These are phyloP conservation scores for Apiospora marii DNA, from an alignment of 2,329 filamentous ascomycete genomes.

Conservation along the genomic window DNA sequence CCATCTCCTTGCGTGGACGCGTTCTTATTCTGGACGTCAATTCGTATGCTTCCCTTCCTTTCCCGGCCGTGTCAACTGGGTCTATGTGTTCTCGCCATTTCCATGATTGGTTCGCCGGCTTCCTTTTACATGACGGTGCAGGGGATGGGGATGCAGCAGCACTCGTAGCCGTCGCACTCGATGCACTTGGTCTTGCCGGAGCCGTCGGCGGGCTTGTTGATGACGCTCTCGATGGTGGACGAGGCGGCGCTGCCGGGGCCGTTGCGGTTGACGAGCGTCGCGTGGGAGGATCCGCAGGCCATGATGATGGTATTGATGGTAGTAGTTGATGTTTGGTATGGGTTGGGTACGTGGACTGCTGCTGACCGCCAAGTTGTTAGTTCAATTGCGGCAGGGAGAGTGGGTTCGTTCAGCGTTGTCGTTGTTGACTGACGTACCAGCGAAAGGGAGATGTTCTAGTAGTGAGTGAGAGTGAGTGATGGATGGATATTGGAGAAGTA, in stretches of 20 bases:
- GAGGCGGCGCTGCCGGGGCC: conserved; percentile 58
- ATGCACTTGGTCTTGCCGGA: conserved; percentile 55
- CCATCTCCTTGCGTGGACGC: not conserved
- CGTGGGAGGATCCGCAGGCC: conserved; percentile 44
- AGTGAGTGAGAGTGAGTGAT: not conserved
- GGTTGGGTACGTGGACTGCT: too few relatives aligned
- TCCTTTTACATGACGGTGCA: conserved; percentile 56
- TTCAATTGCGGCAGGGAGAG: not conserved
- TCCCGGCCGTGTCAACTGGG: conserved; percentile 17
- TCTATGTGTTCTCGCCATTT: not conserved
- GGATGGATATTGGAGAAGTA: not conserved
- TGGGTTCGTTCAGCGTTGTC: not conserved
- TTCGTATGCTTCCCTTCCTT: conserved; percentile 26
- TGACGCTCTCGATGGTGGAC: conserved; percentile 57
- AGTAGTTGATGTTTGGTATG: not conserved
- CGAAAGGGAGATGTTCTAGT: not conserved
- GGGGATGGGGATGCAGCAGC: conserved; percentile 62
- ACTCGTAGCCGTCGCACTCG: conserved; percentile 59
- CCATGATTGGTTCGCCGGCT: not conserved
- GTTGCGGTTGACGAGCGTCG: conserved; percentile 48
- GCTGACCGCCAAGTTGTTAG: conserved; percentile 6
- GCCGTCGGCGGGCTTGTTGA: conserved; percentile 54
- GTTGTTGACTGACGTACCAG: conserved; percentile 9
- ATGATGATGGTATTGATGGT: conserved; percentile 31
- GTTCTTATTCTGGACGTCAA: conserved; percentile 3